These are phyloP conservation scores for Fusarium chlamydosporum DNA, from an alignment of 2,329 filamentous ascomycete species.

Conservation along the genomic window DNA sequence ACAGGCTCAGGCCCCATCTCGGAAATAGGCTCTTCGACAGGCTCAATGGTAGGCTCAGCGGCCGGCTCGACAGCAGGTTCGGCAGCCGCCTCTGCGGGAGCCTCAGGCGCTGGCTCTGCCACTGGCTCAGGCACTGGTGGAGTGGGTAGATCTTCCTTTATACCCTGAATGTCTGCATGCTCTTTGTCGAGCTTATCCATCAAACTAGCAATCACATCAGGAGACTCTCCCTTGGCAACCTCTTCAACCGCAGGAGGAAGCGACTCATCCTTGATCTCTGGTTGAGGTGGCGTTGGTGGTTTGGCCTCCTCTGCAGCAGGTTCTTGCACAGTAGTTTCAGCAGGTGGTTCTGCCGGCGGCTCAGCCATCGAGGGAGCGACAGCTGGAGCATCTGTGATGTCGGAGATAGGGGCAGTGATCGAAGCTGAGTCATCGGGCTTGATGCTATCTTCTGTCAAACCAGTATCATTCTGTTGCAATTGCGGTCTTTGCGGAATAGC, in stretches of 20 bases:
- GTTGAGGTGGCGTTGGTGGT: conserved; percentile 40
- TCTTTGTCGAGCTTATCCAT: conserved; percentile 63
- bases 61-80: conserved; percentile 7
- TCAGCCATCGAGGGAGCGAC: conserved; percentile 43
- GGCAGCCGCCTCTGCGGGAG: conserved; percentile 1
- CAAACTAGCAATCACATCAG: conserved; percentile 62
- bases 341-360: conserved; percentile 27
- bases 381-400: conserved; percentile 51
- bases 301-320: conserved; percentile 37
- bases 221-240: conserved; percentile 22
- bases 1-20: neutral
- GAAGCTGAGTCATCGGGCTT: conserved; percentile 59
- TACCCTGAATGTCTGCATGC: conserved; percentile 30
- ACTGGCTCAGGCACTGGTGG: conserved; percentile 1
- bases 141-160: conserved; percentile 6
- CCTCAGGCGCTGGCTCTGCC: conserved; percentile 31
- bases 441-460: conserved; percentile 57
- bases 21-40: neutral
- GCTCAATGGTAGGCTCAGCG: conserved; percentile 3
- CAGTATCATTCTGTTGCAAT: conserved; percentile 52
- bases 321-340: conserved; percentile 39
- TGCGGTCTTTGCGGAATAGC: conserved; percentile 40
- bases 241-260: conserved; percentile 55
- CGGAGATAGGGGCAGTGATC: conserved; percentile 49
- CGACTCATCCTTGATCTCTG: conserved; percentile 38